Evolutionary conservation across 1,284 basidiomycete species (phyloP), one percentile per base, ranked within the genome.

Genomic region (Filobasidium uniguttulatum): DNA sequence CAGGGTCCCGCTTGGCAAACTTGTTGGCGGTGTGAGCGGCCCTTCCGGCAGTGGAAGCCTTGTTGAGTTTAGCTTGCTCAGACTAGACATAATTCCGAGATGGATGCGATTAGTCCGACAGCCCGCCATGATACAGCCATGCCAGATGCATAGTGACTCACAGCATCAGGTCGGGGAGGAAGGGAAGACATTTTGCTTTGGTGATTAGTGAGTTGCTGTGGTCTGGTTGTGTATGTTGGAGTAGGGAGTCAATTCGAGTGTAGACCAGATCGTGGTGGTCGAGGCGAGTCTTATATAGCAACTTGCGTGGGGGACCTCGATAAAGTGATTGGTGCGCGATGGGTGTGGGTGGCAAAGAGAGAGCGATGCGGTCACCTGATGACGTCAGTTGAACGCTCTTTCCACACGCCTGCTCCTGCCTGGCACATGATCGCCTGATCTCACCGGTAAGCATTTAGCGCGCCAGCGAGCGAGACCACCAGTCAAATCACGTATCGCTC

Each of bases 1-100:
- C 65, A 2, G 68, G 68, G 55, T 70, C 68, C 28, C 64, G 60
- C 55, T 66, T 65, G 38, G 67, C 68, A 54, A 67, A 64, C 53
- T 63, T 56, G 62, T 69, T 69, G 56, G 69, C 64, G 23, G 59
- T 57, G 26, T 58, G 46, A 33, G 65, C 64, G 10, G 65, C 67
- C 54, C 68, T 64, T 40, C 58, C 53, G 45, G 64, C 46, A 57
- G 65, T 63, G 22, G 51, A 57, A 8, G 55, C 34, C 31, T 60
- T 49, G 5, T 62, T 57, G 48, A 69, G 62, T 53, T 59, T 58
- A 61, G 61, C 54, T n/a, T 60, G 60, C 57, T 65, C 60, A 44
- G 53, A 53, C 61, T 66, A 55, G n/a, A n/a, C n/a, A n/a, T 1
- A 28, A 30, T 9, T 23, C 22, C 28, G 33, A 26, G 22, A 23